Percentiles rank a stretch among this genome's conserved stretches.
Evolutionary conservation across 2,329 filamentous ascomycete genomes (phyloP).

Genomic region (Tolypocladium ovalisporum): DNA sequence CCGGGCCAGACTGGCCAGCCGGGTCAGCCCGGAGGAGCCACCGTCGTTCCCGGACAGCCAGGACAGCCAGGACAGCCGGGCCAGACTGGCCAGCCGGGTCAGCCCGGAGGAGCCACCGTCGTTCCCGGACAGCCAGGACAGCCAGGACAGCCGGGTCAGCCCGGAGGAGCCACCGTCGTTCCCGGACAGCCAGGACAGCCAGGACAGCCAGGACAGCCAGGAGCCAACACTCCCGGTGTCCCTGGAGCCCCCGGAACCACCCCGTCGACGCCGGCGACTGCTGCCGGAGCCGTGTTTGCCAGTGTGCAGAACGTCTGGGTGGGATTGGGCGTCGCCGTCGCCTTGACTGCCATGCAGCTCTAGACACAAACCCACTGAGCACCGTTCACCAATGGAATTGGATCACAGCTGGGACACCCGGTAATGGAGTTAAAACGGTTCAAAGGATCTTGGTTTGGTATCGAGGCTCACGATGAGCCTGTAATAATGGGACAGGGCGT

Average conservation of each 20-base stretch:
- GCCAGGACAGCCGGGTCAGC: background rate
- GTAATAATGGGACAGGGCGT: background rate
- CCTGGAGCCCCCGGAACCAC: background rate
- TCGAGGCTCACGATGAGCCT: background rate
- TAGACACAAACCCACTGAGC: background rate
- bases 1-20: too few relatives aligned
- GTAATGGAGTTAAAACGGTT: background rate
- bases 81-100: too few relatives aligned
- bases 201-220: background rate
- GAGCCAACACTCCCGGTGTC: background rate
- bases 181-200: too few relatives aligned
- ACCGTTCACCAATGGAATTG: background rate
- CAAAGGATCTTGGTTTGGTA: background rate
- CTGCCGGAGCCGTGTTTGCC: background rate
- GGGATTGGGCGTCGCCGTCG: constrained; percentile 4
- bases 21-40: background rate
- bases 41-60: too few relatives aligned
- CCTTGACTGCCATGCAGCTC: constrained; percentile 4
- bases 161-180: background rate
- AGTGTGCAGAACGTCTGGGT: constrained; percentile 4
- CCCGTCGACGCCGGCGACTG: background rate
- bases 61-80: too few relatives aligned
- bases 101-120: too few relatives aligned
- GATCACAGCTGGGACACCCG: background rate
- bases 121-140: too few relatives aligned